Evolutionary conservation across 2,329 filamentous ascomycete genomes (phyloP), one percentile per base, ranked within the genome.

Genomic region (Colletotrichum sp.): DNA sequence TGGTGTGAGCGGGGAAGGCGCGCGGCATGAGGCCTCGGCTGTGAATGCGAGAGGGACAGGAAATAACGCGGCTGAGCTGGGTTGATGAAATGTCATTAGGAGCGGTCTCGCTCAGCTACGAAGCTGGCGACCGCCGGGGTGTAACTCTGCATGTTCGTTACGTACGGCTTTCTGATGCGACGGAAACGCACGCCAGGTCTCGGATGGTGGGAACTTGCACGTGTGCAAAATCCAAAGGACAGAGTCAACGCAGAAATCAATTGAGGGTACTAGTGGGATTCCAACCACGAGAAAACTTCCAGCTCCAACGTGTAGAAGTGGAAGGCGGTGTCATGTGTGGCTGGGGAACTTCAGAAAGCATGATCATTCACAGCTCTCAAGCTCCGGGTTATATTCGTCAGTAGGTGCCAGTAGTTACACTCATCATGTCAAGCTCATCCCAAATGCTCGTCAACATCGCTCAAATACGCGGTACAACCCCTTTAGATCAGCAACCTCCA

Each of bases 391-490:
- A 48, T 48, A n/a, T 48, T 48, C 38, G 5, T 48, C 12, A 48
- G 38, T 48, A 48, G 38, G 18, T 21, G 18, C 38, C 38, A 48
- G 9, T 48, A n/a, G 18, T 48, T 21, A 48, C 38, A 48, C 38
- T 48, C 18, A 48, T 48, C 38, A n/a, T 48, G 38, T n/a, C 18
- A 48, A 48, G 58, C n/a, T 60, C 28, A 18, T 61, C 32, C 12
- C 16, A 8, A n/a, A 38, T 38, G 24, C 21, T 9, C n/a, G 4
- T 91, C 84, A 99, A 84, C 97, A 99, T 71, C 97, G 88, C 86
- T 99, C 97, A 88, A 99, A 99, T 4, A 99, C 96, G 61, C 95
- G 89, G 84, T 99, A 99, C 74, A 99, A 83, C 0, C 96, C 96
- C 84, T 98, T 99, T 75, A 99, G 84, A 85, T 98, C 95, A 3